phyloP scores from a whole-genome alignment of 495 filamentous ascomycete genomes.

The Lepidopterella palustris region DNA sequence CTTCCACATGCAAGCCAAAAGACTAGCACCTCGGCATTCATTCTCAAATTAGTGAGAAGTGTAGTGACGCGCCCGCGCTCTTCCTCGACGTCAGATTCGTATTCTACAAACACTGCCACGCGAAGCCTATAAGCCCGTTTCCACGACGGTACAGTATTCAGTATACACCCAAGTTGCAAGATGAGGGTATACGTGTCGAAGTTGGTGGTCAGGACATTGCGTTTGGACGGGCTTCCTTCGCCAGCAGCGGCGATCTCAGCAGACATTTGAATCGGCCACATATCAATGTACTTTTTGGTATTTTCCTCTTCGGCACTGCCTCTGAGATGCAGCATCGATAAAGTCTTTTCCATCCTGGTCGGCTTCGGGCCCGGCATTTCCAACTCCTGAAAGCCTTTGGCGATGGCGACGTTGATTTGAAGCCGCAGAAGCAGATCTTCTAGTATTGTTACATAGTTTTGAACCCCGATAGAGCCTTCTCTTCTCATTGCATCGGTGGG shows the following conservation, averaged over 20 bases:
- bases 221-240: constrained; percentile 32
- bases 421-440: constrained; percentile 74
- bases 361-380: constrained; percentile 52
- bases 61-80: constrained; percentile 67
- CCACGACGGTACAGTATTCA: constrained; percentile 78
- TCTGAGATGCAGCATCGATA: constrained; percentile 10
- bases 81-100: constrained; percentile 76
- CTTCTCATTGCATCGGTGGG: constrained; percentile 56
- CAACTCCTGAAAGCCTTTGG: constrained; percentile 71
- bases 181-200: constrained; percentile 91
- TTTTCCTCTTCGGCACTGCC: constrained; percentile 44
- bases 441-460: constrained; percentile 72
- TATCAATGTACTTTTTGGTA: constrained; percentile 73
- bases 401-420: constrained; percentile 79
- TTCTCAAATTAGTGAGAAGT: constrained; percentile 72
- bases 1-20: constrained; percentile 75
- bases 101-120: constrained; percentile 82
- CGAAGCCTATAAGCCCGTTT: constrained; percentile 68
- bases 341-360: constrained; percentile 11
- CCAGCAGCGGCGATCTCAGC: constrained; percentile 61
- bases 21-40: constrained; percentile 70
- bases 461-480: constrained; percentile 56
- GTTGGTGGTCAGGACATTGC: constrained; percentile 75
- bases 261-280: constrained; percentile 84
- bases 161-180: constrained; percentile 76